Evolutionary conservation across 1,284 basidiomycete species (phyloP), one percentile per base, ranked within the genome.

Genomic region (Athelia sp.): DNA sequence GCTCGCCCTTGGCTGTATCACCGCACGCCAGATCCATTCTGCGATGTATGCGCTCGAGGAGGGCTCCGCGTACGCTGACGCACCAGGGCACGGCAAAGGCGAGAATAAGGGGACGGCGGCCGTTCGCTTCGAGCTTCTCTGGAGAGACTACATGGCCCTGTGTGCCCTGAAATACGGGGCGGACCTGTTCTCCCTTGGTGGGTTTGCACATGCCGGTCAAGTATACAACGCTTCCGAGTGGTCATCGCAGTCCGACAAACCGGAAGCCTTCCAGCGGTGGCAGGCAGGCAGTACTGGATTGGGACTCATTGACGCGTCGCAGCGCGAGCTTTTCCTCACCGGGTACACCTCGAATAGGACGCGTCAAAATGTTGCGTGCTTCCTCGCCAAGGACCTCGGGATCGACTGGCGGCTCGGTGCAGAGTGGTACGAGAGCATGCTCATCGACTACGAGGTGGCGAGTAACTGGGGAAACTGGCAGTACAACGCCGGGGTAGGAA

Each of bases 341-440:
- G 77, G 75, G n/a, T 78, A 75, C 60, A 78, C 76, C 71, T 72
- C 68, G 50, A 79, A 81, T 57, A 66, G 78, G 29, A 73, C 75
- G 3, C 65, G 78, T 21, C 78, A 79, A 58, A 81, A 79, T 57
- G 73, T 78, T 1, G 78, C 76, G 3, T 75, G 71, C 48, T 81
- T 75, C 66, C 55, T 79, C 35, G 68, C 72, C 2, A 75, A 76
- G 52, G 75, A 78, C 50, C 57, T 75, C 38, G 68, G 70, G 46
- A 64, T 71, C 18, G 78, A 81, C 57, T 79, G 78, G 78, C 60
- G 78, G 9, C 67, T 79, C 24, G 78, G 77, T 2, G 78, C 76
- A 23, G 58, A 61, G 46, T 62, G 59, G 54, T 65, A 52, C 42
- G 60, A 62, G 48, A 56, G 52, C 13, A 56, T 74, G 52, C 57